phyloP scores from a whole-genome alignment of 139 green algal species.

The Tetraselmis chui region DNA sequence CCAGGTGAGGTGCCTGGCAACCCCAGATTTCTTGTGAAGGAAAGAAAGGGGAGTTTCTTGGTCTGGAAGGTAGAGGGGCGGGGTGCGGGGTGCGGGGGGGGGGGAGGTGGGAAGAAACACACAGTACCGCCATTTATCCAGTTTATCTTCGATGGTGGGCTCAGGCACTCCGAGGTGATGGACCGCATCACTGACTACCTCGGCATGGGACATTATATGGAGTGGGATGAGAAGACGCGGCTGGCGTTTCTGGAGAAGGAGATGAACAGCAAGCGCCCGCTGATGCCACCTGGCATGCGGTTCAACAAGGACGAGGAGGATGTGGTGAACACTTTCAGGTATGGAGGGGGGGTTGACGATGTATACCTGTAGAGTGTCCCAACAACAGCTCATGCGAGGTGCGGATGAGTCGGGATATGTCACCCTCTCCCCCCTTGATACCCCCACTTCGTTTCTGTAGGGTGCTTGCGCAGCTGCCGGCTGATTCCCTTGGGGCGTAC shows the following conservation, averaged over 20 bases:
- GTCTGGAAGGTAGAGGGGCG: no score
- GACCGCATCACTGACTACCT: not conserved
- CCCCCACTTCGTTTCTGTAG: not conserved
- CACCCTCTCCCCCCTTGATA: no score
- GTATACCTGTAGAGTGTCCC: not conserved
- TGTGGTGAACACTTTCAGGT: slow-evolving; percentile 53
- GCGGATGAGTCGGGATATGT: slow-evolving; percentile 18
- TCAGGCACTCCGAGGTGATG: not conserved
- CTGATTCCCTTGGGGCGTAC: slow-evolving; percentile 35
- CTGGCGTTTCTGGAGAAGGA: slow-evolving; percentile 61
- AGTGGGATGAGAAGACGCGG: slow-evolving; percentile 61
- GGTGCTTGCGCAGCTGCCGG: not conserved
- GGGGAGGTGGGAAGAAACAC: no score
- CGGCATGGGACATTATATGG: not conserved
- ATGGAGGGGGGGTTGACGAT: not conserved
- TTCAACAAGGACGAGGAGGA: slow-evolving; percentile 46
- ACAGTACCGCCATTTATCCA: no score
- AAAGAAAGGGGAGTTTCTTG: no score
- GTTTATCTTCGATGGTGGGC: no score
- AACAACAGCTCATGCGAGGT: slow-evolving; percentile 8
- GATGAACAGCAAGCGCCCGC: slow-evolving; percentile 54
- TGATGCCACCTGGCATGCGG: slow-evolving; percentile 48
- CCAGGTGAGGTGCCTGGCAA: no score
- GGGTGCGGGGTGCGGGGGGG: no score
- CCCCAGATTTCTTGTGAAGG: no score